Evolutionary conservation across 2,329 filamentous ascomycete genomes (phyloP), one percentile per base, ranked within the genome.

Genomic region (Chaetomium olivaceum): DNA sequence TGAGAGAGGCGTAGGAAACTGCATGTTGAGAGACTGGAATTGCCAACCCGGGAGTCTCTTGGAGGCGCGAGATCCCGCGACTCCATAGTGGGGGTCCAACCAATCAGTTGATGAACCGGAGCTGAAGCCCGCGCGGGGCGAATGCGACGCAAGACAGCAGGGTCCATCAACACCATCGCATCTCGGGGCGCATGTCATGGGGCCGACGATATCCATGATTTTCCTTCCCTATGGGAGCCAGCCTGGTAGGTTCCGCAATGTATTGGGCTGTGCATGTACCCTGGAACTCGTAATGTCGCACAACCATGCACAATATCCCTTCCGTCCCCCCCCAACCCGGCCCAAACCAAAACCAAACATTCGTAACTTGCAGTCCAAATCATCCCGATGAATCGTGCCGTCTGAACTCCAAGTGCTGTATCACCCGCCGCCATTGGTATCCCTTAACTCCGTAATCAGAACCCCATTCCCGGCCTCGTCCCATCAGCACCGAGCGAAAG

Each of bases 341-440:
- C 56, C 58, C 33, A 61, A 36, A n/a, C 58, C 63, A 50, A 65
- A 50, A 64, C 36, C 36, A 63, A 64, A 58, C 50, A 51, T 58
- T 58, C 55, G 61, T 56, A 62, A 58, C 50, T 51, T 29, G 43
- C 39, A 27, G 25, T 29, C 60, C 58, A 62, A 39, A 64, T 23
- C 62, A 64, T 59, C 59, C 64, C 59, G 31, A 65, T 62, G 57
- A 63, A 39, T 63, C 60, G 52, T 62, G 50, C 66, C 67, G 23
- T 62, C 52, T 68, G 59, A 71, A 69, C 68, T 68, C 70, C 68
- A 29, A 62, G 55, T 65, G 59, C 61, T 62, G 58, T 61, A 46
- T 63, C 52, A 14, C 64, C 50, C 57, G 56, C 62, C 58, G 52
- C 67, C 60, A 55, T 58, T 68, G 67, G 68, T 68, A 68, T 69